Base-by-base conservation (phyloP, 1,284 basidiomycete genomes). In the Sphaerobolus stellatus region DNA sequence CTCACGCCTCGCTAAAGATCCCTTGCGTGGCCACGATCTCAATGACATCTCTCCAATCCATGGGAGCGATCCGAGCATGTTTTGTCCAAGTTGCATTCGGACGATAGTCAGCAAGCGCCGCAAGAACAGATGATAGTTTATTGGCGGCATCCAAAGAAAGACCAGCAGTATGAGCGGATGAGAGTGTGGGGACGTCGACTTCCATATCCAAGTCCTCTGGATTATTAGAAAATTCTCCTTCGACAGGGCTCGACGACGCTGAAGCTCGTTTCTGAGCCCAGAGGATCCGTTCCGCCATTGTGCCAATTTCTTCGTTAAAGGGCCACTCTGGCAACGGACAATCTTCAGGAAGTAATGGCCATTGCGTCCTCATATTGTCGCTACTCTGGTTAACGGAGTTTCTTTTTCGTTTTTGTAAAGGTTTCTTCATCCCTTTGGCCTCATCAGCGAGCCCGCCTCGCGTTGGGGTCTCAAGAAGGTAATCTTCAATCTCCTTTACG, bases 261-360 rank as follows among this genome's bases (percentile, higher is more conserved):
- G 30, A n/a, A 14, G 47, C 14, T 14, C 3, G 31, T 30, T 48
- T 36, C 31, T 38, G 46, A 50, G 46, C 33, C n/a, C 59, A 47
- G 13, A 71, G 38, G 11, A 58, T 56, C 48, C 63, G 66, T 27
- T 68, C 61, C 6, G 76, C 74, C 30, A 83, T 64, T 5, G 70
- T 62, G 22, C 68, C 68, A 18, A 87, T 70, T 65, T 88, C 85
- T 54, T 87, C 84, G 46, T 79, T 73, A 11, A 86, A 69, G 24
- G 66, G 67, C 80, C 80, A 88, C 66, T 85, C 80, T 0, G 85
- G 83, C 8, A 75, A 67, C 34, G 74, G 71, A 2, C 85, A 74
- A 56, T 86, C 83, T n/a, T 74, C 71, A 3, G 73, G 60, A 8
- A 79, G 74, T 28, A 86, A 74, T 4, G 85, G 85, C 85, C 85